phyloP scores from a whole-genome alignment of 805 yeast species.

The Tetrapisispora fleetii region DNA sequence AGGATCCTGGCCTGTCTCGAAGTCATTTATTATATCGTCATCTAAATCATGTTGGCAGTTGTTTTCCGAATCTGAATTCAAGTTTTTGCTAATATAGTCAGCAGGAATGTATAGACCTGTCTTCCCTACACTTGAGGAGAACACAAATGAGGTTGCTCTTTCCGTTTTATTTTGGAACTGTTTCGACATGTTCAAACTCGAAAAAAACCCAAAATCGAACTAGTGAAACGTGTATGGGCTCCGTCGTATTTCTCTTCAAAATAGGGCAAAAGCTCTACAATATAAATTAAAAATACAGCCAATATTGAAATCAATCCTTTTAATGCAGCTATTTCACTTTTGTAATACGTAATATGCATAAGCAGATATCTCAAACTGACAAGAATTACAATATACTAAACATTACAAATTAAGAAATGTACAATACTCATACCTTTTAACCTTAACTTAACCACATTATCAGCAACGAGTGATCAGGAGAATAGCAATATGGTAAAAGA shows the following conservation, averaged over 20 bases:
- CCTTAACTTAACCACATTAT: no score
- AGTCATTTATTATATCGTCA: background rate
- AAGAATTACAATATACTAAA: no score
- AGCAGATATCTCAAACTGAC: no score
- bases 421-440: no score
- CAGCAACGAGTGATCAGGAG: no score
- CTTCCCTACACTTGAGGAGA: slow-evolving; percentile 28
- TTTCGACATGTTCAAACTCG: slow-evolving; percentile 10
- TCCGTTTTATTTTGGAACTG: slow-evolving; percentile 23
- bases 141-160: slow-evolving; percentile 26
- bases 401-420: no score
- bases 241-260: background rate
- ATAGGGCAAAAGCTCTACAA: background rate
- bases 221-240: no score
- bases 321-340: background rate
- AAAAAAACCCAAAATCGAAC: background rate
- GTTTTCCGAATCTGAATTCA: background rate
- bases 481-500: no score
- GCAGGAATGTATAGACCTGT: slow-evolving; percentile 25
- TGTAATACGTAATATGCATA: no score
- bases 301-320: background rate
- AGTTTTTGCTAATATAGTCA: slow-evolving; percentile 16
- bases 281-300: no score
- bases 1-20: background rate
- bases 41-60: background rate